These are phyloP conservation scores for Alternaria burnsii DNA, from an alignment of 2,329 filamentous ascomycete genomes.

Conservation along the genomic window DNA sequence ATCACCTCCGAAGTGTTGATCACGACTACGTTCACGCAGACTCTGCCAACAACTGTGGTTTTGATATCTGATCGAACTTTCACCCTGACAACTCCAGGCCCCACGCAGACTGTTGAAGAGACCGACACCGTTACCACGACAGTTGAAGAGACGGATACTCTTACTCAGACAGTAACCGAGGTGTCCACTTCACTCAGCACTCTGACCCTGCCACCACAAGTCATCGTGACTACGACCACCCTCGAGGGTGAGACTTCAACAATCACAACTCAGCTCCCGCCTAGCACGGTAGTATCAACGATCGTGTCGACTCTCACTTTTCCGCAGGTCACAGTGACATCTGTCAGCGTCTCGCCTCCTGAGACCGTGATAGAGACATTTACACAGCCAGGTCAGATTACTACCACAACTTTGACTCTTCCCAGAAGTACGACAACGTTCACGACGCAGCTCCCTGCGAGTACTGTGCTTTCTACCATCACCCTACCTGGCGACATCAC, in stretches of 20 bases:
- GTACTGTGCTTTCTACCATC: constrained; percentile 19
- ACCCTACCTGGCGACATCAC: constrained; percentile 20
- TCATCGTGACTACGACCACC: constrained; percentile 28
- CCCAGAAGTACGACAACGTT: constrained; percentile 7
- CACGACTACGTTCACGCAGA: constrained; percentile 12
- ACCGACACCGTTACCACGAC: constrained; percentile 7
- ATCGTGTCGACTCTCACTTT: constrained; percentile 31
- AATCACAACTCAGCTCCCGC: constrained; percentile 25
- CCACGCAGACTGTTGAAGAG: constrained; percentile 18
- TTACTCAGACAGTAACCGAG: constrained; percentile 23
- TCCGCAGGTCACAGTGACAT: constrained; percentile 12
- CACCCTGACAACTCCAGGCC: constrained; percentile 5
- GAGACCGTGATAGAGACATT: constrained; percentile 14
- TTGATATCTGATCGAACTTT: constrained; percentile 15
- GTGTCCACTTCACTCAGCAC: constrained; percentile 31
- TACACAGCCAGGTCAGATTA: constrained; percentile 17
- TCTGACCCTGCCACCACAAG: constrained; percentile 26
- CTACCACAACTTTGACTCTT: constrained; percentile 13
- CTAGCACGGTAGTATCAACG: constrained; percentile 29
- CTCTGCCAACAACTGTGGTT: constrained; percentile 16
- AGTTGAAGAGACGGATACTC: constrained; percentile 14
- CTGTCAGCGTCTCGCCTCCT: constrained; percentile 10
- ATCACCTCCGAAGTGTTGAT: constrained; percentile 5
- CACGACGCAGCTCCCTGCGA: constrained; percentile 13
- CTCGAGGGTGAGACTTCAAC: constrained; percentile 22